phyloP scores from a whole-genome alignment of 441 rosid genomes.

The Syzygium malaccense region DNA sequence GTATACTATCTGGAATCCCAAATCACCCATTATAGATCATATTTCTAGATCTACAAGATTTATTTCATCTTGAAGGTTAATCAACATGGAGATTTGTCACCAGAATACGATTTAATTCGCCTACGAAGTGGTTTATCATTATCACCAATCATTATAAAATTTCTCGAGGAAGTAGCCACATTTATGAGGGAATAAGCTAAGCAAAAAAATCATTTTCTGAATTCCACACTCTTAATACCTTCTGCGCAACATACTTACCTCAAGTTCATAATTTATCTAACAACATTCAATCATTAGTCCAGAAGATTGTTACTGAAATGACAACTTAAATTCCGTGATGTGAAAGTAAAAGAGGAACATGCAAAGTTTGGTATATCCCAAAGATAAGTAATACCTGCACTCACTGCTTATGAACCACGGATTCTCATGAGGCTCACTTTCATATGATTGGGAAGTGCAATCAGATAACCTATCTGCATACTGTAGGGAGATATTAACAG shows the following conservation, averaged over 20 bases:
- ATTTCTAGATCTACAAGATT: neutral
- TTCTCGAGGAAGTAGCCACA: neutral
- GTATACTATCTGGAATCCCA: neutral
- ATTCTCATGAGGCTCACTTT: constrained; percentile 46
- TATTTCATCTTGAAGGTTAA: neutral
- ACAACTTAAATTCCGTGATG: neutral
- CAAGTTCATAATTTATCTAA: neutral
- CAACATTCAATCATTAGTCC: neutral
- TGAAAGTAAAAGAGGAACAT: neutral
- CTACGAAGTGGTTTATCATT: neutral
- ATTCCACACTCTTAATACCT: neutral
- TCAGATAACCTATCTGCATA: constrained; percentile 37
- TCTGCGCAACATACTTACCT: neutral
- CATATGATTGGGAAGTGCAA: constrained; percentile 42
- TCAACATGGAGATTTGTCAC: neutral
- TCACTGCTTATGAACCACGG: constrained; percentile 42
- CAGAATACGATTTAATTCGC: neutral
- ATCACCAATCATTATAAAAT: neutral
- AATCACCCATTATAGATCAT: neutral
- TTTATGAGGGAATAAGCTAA: neutral
- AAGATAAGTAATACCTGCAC: constrained; percentile 38
- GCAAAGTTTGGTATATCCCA: neutral
- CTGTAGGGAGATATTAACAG: constrained; percentile 29
- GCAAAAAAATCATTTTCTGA: neutral
- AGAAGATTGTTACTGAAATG: neutral